Evolutionary conservation across 768 basidiomycete genomes (phyloP).

Genomic region (Dioszegia aurantiaca): DNA sequence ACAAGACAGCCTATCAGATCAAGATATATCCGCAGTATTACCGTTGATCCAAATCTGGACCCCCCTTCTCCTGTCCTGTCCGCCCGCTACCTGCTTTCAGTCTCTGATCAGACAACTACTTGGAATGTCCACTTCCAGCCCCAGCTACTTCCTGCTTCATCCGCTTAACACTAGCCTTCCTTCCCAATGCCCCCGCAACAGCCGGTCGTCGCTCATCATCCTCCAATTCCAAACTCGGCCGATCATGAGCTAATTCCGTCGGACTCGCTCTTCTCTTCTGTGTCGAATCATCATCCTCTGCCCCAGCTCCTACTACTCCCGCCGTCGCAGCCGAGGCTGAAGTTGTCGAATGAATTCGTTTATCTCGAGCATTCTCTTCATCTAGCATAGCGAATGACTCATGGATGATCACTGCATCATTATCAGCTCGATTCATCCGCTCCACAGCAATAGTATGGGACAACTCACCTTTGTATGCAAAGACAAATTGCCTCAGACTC

Average conservation of each 20-base stretch:
- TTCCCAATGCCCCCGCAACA: not conserved
- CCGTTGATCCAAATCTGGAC: too few species aligned
- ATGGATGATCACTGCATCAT: constrained; percentile 40
- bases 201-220: constrained; percentile 9
- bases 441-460: not conserved
- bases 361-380: constrained; percentile 21
- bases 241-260: constrained; percentile 30
- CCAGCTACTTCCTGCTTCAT: constrained; percentile 25
- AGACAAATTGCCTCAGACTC: constrained; percentile 89
- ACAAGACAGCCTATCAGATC: too few species aligned
- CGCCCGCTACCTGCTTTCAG: too few species aligned
- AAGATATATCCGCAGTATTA: too few species aligned
- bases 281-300: constrained; percentile 39
- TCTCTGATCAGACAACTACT: not conserved
- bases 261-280: constrained; percentile 44
- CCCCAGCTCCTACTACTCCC: too few species aligned
- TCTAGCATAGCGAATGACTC: constrained; percentile 45
- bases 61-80: too few species aligned
- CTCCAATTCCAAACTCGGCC: constrained; percentile 7
- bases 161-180: constrained; percentile 43
- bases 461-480: constrained; percentile 68
- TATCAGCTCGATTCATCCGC: not conserved
- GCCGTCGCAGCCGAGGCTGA: too few species aligned
- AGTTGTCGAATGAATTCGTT: constrained; percentile 8
- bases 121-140: too few species aligned